Evolutionary conservation across 306 rosid genomes (phyloP).

Genomic region (Pyrus betulifolia): DNA sequence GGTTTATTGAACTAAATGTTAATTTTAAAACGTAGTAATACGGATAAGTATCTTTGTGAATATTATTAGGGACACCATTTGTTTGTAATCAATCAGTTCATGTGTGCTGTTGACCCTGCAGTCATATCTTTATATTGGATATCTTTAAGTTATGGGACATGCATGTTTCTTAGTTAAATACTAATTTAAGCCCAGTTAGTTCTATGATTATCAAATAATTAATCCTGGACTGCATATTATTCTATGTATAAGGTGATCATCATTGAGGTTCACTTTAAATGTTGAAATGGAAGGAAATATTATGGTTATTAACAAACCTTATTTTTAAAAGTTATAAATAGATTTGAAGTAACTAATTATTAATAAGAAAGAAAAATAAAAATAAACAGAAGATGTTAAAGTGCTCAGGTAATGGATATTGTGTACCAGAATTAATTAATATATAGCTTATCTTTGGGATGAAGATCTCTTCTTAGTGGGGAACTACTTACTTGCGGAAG

Average conservation of each 20-base stretch:
- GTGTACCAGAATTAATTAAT: neutral
- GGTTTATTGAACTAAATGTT: neutral
- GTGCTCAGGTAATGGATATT: constrained; percentile 1
- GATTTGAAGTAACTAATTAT: neutral
- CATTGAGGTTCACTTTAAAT: constrained; percentile 15
- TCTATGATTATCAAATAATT: constrained; percentile 7
- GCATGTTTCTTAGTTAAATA: neutral
- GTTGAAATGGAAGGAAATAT: constrained; percentile 4
- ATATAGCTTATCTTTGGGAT: neutral
- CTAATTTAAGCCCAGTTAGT: neutral
- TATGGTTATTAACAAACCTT: neutral
- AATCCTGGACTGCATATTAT: neutral
- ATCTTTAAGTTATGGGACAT: neutral
- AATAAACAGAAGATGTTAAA: neutral
- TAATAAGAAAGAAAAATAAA: neutral
- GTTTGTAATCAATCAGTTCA: constrained; percentile 1
- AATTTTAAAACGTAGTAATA: neutral
- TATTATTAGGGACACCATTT: neutral
- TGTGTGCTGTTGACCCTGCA: constrained; percentile 8
- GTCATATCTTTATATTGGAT: neutral
- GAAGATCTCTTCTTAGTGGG: constrained; percentile 8
- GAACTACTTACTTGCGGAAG: neutral
- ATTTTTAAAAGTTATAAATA: neutral
- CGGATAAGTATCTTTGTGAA: neutral
- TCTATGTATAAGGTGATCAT: constrained; percentile 13